A percentile compares a stretch with the other conserved stretches of the same genome.
Evolutionary conservation across 345 rosid species (phyloP).

Genomic region (Abelmoschus esculentus): DNA sequence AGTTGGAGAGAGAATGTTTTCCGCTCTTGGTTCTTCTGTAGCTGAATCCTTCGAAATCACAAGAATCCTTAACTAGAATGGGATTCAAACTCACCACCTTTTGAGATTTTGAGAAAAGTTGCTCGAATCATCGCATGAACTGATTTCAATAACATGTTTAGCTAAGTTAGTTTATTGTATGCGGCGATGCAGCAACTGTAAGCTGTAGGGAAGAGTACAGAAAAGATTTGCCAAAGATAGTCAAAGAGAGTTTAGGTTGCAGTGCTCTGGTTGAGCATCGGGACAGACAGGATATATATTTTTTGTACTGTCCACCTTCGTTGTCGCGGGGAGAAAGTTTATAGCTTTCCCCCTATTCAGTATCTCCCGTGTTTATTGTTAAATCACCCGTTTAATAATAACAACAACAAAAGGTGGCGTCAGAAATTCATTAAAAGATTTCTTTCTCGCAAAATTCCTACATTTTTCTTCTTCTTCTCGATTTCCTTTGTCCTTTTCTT

Average conservation of each 20-base stretch:
- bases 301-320: not conserved
- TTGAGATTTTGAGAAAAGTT: too few species aligned
- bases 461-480: not conserved
- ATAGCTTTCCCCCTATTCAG: not conserved
- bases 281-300: not conserved
- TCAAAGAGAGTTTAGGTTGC: slow-evolving; percentile 1
- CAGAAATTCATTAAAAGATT: not conserved
- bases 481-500: not conserved
- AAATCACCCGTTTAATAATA: not conserved
- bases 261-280: too few species aligned
- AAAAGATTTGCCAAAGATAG: not conserved
- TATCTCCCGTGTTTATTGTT: not conserved
- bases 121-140: too few species aligned
- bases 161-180: too few species aligned
- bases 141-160: too few species aligned
- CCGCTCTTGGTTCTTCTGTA: too few species aligned
- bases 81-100: too few species aligned
- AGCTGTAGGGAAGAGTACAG: too few species aligned
- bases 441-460: slow-evolving; percentile 3
- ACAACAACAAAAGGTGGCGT: not conserved
- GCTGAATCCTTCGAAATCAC: too few species aligned
- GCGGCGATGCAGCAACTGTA: not conserved
- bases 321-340: not conserved
- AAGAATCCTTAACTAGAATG: too few species aligned
- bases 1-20: too few species aligned